phyloP scores from a whole-genome alignment of 2,329 filamentous ascomycete species.

The Xylogone sp. region DNA sequence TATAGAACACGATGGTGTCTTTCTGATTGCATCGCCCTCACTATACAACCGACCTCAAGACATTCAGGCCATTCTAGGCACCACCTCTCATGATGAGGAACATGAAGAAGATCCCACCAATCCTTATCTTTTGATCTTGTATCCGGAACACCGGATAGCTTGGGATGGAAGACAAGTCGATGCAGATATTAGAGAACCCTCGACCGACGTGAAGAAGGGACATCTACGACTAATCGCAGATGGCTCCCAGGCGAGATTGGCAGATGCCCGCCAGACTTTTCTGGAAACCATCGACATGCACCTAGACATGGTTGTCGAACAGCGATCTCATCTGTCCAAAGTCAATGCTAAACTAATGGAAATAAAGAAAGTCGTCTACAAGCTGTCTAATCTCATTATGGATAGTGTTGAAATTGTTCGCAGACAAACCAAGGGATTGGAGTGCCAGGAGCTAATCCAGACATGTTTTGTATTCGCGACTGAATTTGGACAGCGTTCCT shows the following conservation, averaged over 20 bases:
- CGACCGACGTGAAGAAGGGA: slow-evolving; percentile 80
- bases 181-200: slow-evolving; percentile 70
- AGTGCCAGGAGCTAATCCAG: slow-evolving; percentile 94
- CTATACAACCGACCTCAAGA: slow-evolving; percentile 73
- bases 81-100: slow-evolving; percentile 69
- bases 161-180: slow-evolving; percentile 80
- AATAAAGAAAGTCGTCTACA: slow-evolving; percentile 93
- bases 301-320: slow-evolving; percentile 85
- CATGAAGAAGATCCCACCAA: slow-evolving; percentile 71
- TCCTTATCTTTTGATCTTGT: slow-evolving; percentile 80
- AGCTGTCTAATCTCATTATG: slow-evolving; percentile 97
- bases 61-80: slow-evolving; percentile 81
- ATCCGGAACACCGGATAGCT: slow-evolving; percentile 70
- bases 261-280: slow-evolving; percentile 75
- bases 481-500: slow-evolving; percentile 92
- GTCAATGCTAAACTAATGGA: slow-evolving; percentile 90
- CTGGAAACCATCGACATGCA: slow-evolving; percentile 76
- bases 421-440: slow-evolving; percentile 75
- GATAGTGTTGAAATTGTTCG: slow-evolving; percentile 94
- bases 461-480: slow-evolving; percentile 99
- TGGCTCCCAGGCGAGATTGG: slow-evolving; percentile 74
- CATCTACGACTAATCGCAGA: slow-evolving; percentile 86
- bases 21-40: slow-evolving; percentile 80
- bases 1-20: slow-evolving; percentile 70
- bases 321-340: slow-evolving; percentile 87